A percentile compares a stretch with the other conserved stretches of the same genome.
These are phyloP conservation scores for Thraustochytrium sp. DNA, from an alignment of 352 stramenopile genomes.

Conservation along the genomic window DNA sequence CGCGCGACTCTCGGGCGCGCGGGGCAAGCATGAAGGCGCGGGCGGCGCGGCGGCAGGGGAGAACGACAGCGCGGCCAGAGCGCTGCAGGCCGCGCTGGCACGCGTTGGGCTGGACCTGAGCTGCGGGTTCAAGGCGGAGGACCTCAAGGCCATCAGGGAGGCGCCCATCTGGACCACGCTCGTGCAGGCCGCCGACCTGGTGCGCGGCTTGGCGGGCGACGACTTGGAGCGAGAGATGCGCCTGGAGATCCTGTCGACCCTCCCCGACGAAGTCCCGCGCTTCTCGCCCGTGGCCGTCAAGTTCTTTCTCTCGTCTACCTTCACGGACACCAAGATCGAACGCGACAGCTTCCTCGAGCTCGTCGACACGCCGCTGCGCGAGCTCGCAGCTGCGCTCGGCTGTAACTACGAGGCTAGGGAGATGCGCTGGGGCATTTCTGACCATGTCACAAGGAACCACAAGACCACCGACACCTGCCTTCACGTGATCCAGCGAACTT, in stretches of 20 bases:
- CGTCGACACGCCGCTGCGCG: background rate
- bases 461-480: background rate
- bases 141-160: too few relatives aligned
- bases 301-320: conserved; percentile 12
- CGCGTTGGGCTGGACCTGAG: too few relatives aligned
- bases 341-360: background rate
- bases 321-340: background rate
- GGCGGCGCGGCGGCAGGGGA: too few relatives aligned
- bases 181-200: too few relatives aligned
- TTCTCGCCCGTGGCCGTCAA: background rate
- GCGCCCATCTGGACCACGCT: too few relatives aligned
- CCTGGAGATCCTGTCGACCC: background rate
- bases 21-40: too few relatives aligned
- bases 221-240: background rate
- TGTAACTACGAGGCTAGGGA: background rate
- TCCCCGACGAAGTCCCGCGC: background rate
- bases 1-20: too few relatives aligned
- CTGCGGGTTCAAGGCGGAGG: too few relatives aligned
- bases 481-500: background rate
- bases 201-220: too few relatives aligned
- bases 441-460: background rate
- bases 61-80: too few relatives aligned
- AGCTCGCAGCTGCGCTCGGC: background rate
- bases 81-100: too few relatives aligned
- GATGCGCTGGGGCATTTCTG: background rate